These are phyloP conservation scores for Exserohilum turcica DNA, from an alignment of 2,329 filamentous ascomycete genomes.

Conservation along the genomic window DNA sequence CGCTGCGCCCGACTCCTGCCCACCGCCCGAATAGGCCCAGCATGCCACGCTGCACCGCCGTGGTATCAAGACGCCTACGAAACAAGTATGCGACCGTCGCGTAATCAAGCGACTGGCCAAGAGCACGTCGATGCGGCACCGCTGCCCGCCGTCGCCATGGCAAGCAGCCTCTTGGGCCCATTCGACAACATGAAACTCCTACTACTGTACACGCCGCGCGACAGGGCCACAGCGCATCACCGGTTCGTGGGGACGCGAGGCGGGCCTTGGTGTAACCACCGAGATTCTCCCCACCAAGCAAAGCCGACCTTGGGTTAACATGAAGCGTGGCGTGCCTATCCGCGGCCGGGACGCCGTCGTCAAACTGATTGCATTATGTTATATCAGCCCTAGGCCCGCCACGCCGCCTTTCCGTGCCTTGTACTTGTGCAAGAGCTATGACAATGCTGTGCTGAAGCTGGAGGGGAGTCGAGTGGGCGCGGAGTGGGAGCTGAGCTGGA, in stretches of 20 bases:
- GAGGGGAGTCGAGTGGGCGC: too few relatives aligned
- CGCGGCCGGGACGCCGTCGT: slow-evolving; percentile 40
- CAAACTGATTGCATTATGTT: slow-evolving; percentile 8
- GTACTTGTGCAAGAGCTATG: slow-evolving; percentile 22
- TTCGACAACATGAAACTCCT: slow-evolving; percentile 37
- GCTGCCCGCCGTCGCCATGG: slow-evolving; percentile 9
- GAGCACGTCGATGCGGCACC: slow-evolving; percentile 24
- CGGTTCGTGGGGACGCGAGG: slow-evolving; percentile 31
- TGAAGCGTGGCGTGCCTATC: slow-evolving; percentile 36
- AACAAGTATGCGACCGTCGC: slow-evolving; percentile 29
- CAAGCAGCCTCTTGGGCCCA: slow-evolving; percentile 27
- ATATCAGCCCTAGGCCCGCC: slow-evolving; percentile 5
- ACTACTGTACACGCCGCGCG: slow-evolving; percentile 25
- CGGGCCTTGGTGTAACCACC: slow-evolving; percentile 33
- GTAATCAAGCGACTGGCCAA: slow-evolving; percentile 32
- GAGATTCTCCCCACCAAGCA: slow-evolving; percentile 34
- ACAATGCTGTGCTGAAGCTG: slow-evolving; percentile 6
- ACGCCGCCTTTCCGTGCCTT: slow-evolving; percentile 30
- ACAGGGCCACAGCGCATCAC: slow-evolving; percentile 20
- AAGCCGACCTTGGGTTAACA: slow-evolving; percentile 26
- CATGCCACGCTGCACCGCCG: slow-evolving; percentile 20
- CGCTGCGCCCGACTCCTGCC: slow-evolving; percentile 23
- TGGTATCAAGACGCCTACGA: slow-evolving; percentile 32
- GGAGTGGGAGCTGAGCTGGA: background rate
- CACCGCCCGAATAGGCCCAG: slow-evolving; percentile 18